Percentiles rank a stretch among this genome's conserved stretches.
These are phyloP conservation scores for Eragrostis nindensis DNA, from an alignment of 176 grass and related monocot genomes.

Conservation along the genomic window DNA sequence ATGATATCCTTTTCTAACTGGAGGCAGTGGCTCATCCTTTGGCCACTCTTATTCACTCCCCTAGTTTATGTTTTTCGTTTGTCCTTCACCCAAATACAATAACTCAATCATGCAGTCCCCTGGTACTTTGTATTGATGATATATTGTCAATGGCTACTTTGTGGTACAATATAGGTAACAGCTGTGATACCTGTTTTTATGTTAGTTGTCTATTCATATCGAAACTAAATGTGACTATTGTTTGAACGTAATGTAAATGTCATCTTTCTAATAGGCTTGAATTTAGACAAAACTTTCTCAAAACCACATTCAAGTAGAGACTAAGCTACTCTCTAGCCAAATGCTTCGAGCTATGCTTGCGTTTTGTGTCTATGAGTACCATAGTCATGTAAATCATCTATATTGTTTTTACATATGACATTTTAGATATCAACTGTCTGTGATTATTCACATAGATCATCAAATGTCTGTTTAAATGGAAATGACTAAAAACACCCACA, in stretches of 20 bases:
- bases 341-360: neutral
- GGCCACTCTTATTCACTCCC: neutral
- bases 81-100: neutral
- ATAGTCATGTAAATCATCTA: conserved; percentile 10
- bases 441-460: neutral
- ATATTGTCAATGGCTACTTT: neutral
- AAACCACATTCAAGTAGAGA: neutral
- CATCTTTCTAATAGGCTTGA: neutral
- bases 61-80: neutral
- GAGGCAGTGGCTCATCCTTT: neutral
- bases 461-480: neutral
- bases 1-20: neutral
- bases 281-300: neutral
- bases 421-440: neutral
- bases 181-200: neutral
- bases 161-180: neutral
- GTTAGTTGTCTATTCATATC: neutral
- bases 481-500: neutral
- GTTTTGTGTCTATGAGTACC: neutral
- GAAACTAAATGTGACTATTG: neutral
- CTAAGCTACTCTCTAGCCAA: neutral
- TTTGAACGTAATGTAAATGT: neutral
- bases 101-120: neutral
- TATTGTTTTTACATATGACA: neutral
- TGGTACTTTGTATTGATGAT: neutral